Conservation (phyloP, 495 filamentous ascomycete species). For the Penicillium goetzii region DNA sequence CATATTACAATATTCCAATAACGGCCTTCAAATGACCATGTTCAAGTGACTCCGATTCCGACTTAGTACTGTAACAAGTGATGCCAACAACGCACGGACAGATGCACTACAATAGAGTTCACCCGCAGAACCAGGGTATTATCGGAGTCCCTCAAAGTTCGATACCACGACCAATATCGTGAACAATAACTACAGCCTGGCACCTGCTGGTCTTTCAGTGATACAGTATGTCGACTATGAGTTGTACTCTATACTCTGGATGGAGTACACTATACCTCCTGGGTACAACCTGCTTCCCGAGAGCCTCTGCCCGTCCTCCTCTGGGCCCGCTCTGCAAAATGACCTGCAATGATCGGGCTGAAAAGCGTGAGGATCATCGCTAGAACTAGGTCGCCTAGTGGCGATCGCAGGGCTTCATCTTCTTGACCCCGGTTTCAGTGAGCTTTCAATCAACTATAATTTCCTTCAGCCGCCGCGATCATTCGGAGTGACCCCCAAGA, state of each 20-base stretch:
- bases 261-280: not conserved
- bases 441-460: not conserved
- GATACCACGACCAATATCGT: not conserved
- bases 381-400: slow-evolving; percentile 23
- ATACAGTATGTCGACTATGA: not conserved
- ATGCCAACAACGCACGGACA: slow-evolving; percentile 18
- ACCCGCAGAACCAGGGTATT: slow-evolving; percentile 5
- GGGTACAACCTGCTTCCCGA: not conserved
- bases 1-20: not conserved
- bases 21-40: not conserved
- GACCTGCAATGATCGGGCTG: slow-evolving; percentile 6
- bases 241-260: not conserved
- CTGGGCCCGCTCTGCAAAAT: not conserved
- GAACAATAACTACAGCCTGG: not conserved
- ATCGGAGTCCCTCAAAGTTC: not conserved
- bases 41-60: not conserved
- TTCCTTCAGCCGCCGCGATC: not conserved
- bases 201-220: not conserved
- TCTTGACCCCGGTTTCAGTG: slow-evolving; percentile 3
- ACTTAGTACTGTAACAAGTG: not conserved
- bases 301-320: not conserved
- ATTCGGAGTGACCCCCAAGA: not conserved
- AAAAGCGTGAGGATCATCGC: slow-evolving; percentile 36
- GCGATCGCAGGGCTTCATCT: slow-evolving; percentile 31
- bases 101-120: slow-evolving; percentile 13